These are phyloP conservation scores for Suhomyces bribrorum DNA, from an alignment of 1,139 yeast species.

Conservation along the genomic window DNA sequence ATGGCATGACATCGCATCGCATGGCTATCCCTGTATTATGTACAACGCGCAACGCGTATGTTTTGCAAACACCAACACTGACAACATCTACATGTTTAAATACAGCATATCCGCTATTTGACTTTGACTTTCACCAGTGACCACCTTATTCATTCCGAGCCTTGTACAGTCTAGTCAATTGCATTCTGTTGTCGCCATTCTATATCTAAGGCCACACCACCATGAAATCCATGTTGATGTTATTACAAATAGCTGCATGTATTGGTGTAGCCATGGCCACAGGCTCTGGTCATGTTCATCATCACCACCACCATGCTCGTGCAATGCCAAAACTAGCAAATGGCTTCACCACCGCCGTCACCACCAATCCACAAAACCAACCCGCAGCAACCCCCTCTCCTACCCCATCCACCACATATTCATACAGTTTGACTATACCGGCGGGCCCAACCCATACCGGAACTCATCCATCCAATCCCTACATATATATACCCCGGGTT, in stretches of 20 bases:
- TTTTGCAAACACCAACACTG: not conserved
- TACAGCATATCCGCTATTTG: not conserved
- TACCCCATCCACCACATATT: conserved; percentile 15
- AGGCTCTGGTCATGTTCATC: conserved; percentile 2
- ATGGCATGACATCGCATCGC: no score
- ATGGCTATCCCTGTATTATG: not conserved
- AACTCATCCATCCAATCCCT: conserved; percentile 29
- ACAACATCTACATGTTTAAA: not conserved
- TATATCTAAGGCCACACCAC: not conserved
- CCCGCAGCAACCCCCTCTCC: conserved; percentile 4
- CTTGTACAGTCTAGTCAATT: no score
- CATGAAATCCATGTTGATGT: not conserved
- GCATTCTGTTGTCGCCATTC: no score
- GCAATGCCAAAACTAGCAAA: conserved; percentile 5
- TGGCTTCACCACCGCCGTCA: not conserved
- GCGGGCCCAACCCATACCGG: conserved; percentile 2
- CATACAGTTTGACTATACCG: conserved; percentile 21
- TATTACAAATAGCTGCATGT: not conserved
- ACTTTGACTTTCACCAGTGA: no score
- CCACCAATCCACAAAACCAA: no score
- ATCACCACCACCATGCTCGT: conserved; percentile 4
- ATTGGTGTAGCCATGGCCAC: no score
- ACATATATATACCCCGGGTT: conserved; percentile 23
- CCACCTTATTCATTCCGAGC: no score
- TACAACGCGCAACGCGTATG: not conserved